These are phyloP conservation scores for Colletotrichum costaricense DNA, from an alignment of 2,329 filamentous ascomycete genomes.

Conservation along the genomic window DNA sequence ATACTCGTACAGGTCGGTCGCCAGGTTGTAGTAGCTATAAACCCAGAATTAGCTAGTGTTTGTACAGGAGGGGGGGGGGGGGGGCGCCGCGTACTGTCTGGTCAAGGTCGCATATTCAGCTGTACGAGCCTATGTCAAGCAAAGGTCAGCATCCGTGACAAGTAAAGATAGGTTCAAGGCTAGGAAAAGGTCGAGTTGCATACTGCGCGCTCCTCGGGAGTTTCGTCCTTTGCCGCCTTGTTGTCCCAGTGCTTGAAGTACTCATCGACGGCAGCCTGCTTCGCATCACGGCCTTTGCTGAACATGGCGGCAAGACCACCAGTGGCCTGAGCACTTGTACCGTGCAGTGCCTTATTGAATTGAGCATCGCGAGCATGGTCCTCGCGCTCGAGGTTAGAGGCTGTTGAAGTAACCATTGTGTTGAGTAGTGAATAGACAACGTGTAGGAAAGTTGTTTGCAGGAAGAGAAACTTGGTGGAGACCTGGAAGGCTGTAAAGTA, in stretches of 20 bases:
- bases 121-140: conserved; percentile 69
- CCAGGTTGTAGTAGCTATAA: conserved; percentile 87
- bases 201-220: conserved; percentile 77
- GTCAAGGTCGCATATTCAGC: conserved; percentile 90
- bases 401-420: conserved; percentile 57
- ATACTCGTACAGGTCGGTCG: conserved; percentile 92
- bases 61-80: not conserved
- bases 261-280: conserved; percentile 82
- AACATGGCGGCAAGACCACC: conserved; percentile 86
- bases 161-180: not conserved
- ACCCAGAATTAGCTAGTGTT: not conserved
- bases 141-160: conserved; percentile 7
- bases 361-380: conserved; percentile 87
- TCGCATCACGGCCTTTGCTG: conserved; percentile 77
- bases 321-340: conserved; percentile 72
- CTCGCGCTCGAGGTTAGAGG: conserved; percentile 76
- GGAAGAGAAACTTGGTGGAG: not conserved
- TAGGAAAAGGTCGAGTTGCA: conserved; percentile 38
- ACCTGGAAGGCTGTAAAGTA: not conserved
- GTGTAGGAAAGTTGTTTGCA: not conserved
- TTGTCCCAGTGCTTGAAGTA: conserved; percentile 95
- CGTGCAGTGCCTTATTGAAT: conserved; percentile 92
- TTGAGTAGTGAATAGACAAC: conserved; percentile 39
- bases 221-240: conserved; percentile 80
- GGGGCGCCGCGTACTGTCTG: conserved; percentile 72